Evolutionary conservation across 2,329 filamentous ascomycete genomes (phyloP).

Genomic region (Eurotiales sp.): DNA sequence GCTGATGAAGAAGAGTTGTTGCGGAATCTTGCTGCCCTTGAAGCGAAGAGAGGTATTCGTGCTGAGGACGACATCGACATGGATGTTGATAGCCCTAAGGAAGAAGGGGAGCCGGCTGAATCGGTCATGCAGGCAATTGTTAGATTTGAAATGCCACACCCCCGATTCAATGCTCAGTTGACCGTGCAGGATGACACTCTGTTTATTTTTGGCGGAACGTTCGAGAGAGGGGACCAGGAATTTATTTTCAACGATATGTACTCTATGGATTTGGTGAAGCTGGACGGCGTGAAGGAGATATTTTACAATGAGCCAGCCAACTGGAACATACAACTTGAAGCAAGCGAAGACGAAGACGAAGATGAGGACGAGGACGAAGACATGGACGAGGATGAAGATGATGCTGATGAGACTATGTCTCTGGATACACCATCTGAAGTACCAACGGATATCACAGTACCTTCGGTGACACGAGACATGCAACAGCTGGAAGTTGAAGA

Average conservation of each 20-base stretch:
- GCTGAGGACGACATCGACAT: slow-evolving; percentile 42
- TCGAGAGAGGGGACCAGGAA: slow-evolving; percentile 90
- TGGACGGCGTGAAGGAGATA: slow-evolving; percentile 90
- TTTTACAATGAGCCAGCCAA: slow-evolving; percentile 82
- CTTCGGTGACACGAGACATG: slow-evolving; percentile 34
- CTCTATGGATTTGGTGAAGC: slow-evolving; percentile 86
- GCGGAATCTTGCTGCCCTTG: slow-evolving; percentile 77
- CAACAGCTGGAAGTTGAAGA: slow-evolving; percentile 38
- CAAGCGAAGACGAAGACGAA: slow-evolving; percentile 52
- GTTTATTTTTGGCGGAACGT: slow-evolving; percentile 93
- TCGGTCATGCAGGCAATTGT: slow-evolving; percentile 60
- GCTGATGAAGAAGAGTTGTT: slow-evolving; percentile 90
- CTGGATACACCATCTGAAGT: slow-evolving; percentile 34
- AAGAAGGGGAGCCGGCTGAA: slow-evolving; percentile 49
- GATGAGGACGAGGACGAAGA: slow-evolving; percentile 40
- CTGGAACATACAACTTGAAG: slow-evolving; percentile 65
- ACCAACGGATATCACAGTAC: slow-evolving; percentile 34
- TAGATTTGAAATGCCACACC: slow-evolving; percentile 79
- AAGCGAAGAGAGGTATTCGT: slow-evolving; percentile 66
- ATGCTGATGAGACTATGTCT: slow-evolving; percentile 46
- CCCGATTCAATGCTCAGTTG: slow-evolving; percentile 85
- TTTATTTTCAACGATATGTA: slow-evolving; percentile 96
- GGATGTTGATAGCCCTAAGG: slow-evolving; percentile 41
- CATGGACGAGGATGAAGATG: slow-evolving; percentile 38
- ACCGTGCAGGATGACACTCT: slow-evolving; percentile 88